phyloP scores from a whole-genome alignment of 108 stramenopile genomes.

The Nannochloropsis gaditana region DNA sequence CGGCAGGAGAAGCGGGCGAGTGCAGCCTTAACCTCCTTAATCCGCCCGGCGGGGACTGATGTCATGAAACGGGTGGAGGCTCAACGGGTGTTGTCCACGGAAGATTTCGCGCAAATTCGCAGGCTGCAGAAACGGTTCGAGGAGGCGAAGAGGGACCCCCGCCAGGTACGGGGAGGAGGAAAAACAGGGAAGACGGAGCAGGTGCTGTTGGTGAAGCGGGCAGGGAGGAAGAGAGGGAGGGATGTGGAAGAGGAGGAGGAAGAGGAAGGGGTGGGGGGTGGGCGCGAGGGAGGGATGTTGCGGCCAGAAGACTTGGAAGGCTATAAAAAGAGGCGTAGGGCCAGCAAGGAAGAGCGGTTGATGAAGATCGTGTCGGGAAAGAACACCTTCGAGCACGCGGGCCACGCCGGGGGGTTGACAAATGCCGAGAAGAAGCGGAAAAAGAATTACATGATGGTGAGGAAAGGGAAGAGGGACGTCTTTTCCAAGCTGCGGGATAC shows the following conservation, averaged over 20 bases:
- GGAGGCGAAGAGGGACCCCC: not conserved
- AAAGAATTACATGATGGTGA: conserved; percentile 52
- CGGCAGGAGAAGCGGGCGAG: conserved; percentile 8
- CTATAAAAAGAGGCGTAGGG: conserved; percentile 28
- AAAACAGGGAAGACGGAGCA: not conserved
- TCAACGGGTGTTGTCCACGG: conserved; percentile 67
- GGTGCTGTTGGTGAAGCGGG: conserved; percentile 1
- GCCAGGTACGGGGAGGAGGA: not conserved
- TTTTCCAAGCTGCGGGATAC: not conserved
- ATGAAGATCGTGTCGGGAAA: conserved; percentile 35
- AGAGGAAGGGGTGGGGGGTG: conserved; percentile 23
- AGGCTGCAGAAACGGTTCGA: not conserved
- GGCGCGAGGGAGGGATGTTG: conserved; percentile 22
- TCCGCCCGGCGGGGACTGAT: conserved; percentile 37
- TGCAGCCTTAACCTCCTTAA: conserved; percentile 1
- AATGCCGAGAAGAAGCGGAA: conserved; percentile 50
- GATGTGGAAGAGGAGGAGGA: conserved; percentile 35
- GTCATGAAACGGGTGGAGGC: conserved; percentile 68
- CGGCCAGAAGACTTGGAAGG: conserved; percentile 36
- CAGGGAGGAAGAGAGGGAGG: not conserved
- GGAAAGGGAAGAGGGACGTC: conserved; percentile 34
- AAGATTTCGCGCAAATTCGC: conserved; percentile 71
- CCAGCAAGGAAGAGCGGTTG: conserved; percentile 23
- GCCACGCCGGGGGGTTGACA: conserved; percentile 45
- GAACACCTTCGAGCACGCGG: conserved; percentile 43